Evolutionary conservation across 805 yeast species (phyloP).

Genomic region (Candida palmyrensis): DNA sequence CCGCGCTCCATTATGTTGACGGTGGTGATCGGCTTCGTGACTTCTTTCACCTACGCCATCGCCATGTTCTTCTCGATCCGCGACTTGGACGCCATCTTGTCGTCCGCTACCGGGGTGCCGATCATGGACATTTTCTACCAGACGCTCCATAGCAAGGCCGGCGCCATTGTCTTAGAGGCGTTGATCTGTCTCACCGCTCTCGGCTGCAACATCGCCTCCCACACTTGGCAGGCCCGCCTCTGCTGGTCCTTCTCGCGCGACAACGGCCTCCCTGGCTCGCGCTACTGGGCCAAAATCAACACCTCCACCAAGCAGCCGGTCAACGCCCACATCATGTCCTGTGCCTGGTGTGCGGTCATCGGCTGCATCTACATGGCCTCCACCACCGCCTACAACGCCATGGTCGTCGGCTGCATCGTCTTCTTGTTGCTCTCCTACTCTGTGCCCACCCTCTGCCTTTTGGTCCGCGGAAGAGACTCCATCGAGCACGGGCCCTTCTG

Average conservation of each 20-base stretch:
- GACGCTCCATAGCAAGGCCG: conserved; percentile 46
- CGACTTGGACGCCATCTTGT: conserved; percentile 44
- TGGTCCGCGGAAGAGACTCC: conserved; percentile 45
- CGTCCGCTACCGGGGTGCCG: conserved; percentile 56
- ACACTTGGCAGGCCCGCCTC: conserved; percentile 65
- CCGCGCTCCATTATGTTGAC: conserved; percentile 61
- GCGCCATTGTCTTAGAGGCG: conserved; percentile 48
- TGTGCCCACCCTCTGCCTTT: conserved; percentile 47
- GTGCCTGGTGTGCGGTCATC: conserved; percentile 46
- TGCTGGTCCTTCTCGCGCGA: conserved; percentile 69
- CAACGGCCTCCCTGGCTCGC: conserved; percentile 54
- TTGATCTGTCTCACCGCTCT: conserved; percentile 49
- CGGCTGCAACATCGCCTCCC: conserved; percentile 56
- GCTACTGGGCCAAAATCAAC: conserved; percentile 45
- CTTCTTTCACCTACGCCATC: conserved; percentile 48
- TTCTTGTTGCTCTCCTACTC: conserved; percentile 54
- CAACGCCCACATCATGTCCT: conserved; percentile 53
- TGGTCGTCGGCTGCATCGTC: conserved; percentile 56
- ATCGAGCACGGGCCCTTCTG: conserved; percentile 65
- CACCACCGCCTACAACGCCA: conserved; percentile 60
- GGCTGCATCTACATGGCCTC: conserved; percentile 65
- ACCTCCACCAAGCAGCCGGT: conserved; percentile 49
- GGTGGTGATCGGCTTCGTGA: conserved; percentile 60
- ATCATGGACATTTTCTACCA: conserved; percentile 60
- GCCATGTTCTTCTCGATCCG: conserved; percentile 57